phyloP scores from a whole-genome alignment of 2,329 filamentous ascomycete genomes.

The Epichloe coenophiala region DNA sequence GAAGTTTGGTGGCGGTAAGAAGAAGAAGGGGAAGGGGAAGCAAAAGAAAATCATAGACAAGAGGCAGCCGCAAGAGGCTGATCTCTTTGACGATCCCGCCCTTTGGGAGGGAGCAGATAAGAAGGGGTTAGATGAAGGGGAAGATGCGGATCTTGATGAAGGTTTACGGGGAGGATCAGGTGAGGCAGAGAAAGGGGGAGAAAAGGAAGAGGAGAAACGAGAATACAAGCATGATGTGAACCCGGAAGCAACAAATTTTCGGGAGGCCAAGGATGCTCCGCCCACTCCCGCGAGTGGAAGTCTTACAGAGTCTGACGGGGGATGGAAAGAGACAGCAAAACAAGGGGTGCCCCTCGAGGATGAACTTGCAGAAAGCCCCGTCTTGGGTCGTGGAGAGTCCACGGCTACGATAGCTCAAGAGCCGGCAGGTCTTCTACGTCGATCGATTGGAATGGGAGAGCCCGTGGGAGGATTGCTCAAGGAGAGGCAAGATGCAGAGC shows the following conservation, averaged over 20 bases:
- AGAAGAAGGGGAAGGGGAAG: conserved; percentile 10
- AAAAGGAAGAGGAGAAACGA: conserved; percentile 2
- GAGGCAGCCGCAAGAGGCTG: conserved; percentile 24
- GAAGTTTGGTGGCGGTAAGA: conserved; percentile 19
- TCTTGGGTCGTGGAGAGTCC: conserved; percentile 19
- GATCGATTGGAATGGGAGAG: conserved; percentile 18
- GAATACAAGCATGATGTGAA: background rate
- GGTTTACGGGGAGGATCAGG: conserved; percentile 18
- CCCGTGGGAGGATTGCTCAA: conserved; percentile 17
- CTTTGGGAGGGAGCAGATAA: conserved; percentile 31
- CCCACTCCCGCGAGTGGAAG: conserved; percentile 8
- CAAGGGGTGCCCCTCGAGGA: conserved; percentile 14
- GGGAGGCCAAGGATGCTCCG: conserved; percentile 6
- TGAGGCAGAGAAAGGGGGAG: conserved; percentile 5
- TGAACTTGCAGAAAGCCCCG: conserved; percentile 24
- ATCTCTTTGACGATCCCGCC: conserved; percentile 30
- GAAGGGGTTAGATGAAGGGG: conserved; percentile 16
- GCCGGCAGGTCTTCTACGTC: conserved; percentile 16
- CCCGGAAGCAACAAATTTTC: background rate
- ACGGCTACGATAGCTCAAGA: conserved; percentile 6
- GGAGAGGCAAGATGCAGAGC: conserved; percentile 16
- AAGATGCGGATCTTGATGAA: conserved; percentile 8
- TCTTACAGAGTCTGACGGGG: conserved; percentile 10
- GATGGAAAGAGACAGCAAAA: conserved; percentile 12
- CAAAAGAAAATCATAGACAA: conserved; percentile 27